A percentile compares a stretch with the other conserved stretches of the same genome.
phyloP scores from a whole-genome alignment of 2,329 filamentous ascomycete genomes.

The Ramularia collo-cygni region DNA sequence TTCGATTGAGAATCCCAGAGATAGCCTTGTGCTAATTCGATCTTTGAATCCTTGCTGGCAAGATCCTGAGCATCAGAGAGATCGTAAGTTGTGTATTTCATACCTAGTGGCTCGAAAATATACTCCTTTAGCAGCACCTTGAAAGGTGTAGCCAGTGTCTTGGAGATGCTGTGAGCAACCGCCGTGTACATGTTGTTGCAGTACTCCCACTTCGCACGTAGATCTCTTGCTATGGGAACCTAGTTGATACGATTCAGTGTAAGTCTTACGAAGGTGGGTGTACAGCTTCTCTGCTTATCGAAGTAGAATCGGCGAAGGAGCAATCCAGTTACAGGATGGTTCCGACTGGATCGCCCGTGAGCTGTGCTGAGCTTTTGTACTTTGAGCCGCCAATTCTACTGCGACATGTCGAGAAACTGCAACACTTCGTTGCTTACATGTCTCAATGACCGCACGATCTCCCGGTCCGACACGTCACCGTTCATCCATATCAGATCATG shows the following conservation, averaged over 20 bases:
- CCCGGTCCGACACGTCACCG: conserved; percentile 26
- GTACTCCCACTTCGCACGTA: conserved; percentile 43
- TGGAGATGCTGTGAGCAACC: conserved; percentile 42
- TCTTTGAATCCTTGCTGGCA: conserved; percentile 4
- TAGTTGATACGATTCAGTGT: not conserved
- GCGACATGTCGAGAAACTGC: no score
- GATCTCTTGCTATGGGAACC: conserved; percentile 31
- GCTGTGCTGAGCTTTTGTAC: no score
- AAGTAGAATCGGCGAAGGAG: no score
- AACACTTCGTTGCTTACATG: conserved; percentile 27
- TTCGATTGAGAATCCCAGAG: conserved; percentile 16
- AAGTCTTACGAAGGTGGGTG: no score
- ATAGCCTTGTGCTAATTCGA: conserved; percentile 19
- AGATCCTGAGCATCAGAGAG: conserved; percentile 26
- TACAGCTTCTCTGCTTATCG: no score
- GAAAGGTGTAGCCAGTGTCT: conserved; percentile 32
- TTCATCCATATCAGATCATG: conserved; percentile 25
- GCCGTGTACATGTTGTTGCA: conserved; percentile 49
- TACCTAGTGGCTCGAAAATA: conserved; percentile 37
- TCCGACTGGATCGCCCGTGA: no score
- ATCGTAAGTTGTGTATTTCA: conserved; percentile 35
- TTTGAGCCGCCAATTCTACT: no score
- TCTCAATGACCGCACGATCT: conserved; percentile 37
- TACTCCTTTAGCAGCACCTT: conserved; percentile 28
- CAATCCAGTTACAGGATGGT: no score